Conservation (phyloP, 305 asterid genomes). For the Solanum aculeatissimum region DNA sequence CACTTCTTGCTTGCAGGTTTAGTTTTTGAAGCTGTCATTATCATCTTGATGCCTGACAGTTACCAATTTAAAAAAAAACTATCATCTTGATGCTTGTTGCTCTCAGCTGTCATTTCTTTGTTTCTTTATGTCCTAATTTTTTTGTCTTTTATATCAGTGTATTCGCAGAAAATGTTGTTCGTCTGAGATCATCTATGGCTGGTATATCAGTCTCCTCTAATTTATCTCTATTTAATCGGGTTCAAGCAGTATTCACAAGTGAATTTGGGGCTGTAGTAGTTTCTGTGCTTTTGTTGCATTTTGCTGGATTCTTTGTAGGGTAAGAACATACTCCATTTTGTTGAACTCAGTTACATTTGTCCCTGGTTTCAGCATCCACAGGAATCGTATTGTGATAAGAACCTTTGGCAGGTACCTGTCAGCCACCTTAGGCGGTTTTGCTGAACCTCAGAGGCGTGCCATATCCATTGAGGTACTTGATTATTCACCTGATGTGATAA, state of each 20-base stretch:
- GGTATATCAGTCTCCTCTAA: slow-evolving; percentile 40
- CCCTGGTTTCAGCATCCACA: background rate
- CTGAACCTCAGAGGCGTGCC: slow-evolving; percentile 78
- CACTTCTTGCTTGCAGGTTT: slow-evolving; percentile 83
- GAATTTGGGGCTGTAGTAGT: slow-evolving; percentile 52
- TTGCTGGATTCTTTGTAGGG: slow-evolving; percentile 86
- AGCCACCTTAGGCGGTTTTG: slow-evolving; percentile 63
- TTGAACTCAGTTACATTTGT: background rate
- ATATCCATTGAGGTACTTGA: slow-evolving; percentile 65
- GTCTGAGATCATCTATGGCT: slow-evolving; percentile 43
- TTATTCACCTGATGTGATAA: background rate
- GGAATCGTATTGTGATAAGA: background rate
- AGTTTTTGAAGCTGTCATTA: background rate
- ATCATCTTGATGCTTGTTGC: background rate
- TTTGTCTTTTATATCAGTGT: slow-evolving; percentile 35
- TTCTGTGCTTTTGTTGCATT: slow-evolving; percentile 65
- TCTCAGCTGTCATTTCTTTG: background rate
- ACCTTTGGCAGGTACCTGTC: slow-evolving; percentile 39
- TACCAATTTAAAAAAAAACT: background rate
- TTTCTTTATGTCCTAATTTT: background rate
- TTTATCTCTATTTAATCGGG: slow-evolving; percentile 28
- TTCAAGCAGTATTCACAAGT: slow-evolving; percentile 37
- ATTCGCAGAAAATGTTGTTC: slow-evolving; percentile 69
- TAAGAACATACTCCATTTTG: slow-evolving; percentile 22
- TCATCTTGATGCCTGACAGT: background rate